Conservation (phyloP, 352 stramenopile genomes). For the Pythium myriotylum region DNA sequence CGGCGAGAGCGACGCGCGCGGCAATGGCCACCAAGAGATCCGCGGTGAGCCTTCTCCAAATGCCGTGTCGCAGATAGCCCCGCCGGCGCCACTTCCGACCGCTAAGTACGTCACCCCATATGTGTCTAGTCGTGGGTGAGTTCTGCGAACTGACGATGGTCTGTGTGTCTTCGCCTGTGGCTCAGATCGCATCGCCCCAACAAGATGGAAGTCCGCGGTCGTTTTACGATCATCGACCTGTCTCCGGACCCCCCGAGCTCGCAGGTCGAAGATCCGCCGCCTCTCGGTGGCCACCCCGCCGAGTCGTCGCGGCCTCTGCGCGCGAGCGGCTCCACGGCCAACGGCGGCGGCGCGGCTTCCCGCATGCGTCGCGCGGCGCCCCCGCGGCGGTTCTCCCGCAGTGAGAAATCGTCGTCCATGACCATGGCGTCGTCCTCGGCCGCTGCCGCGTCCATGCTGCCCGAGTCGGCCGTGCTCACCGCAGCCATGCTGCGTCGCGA, state of each 20-base stretch:
- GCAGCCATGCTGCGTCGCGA: slow-evolving; percentile 18
- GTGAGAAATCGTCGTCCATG: slow-evolving; percentile 14
- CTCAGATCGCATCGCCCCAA: slow-evolving; percentile 17
- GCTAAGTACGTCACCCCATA: background rate
- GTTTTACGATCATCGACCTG: slow-evolving; percentile 85
- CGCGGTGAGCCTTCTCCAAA: no score
- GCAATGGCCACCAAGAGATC: background rate
- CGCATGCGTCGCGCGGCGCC: slow-evolving; percentile 21
- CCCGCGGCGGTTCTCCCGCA: slow-evolving; percentile 18
- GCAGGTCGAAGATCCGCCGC: slow-evolving; percentile 28
- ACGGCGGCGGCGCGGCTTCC: slow-evolving; percentile 4
- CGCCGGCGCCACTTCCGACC: background rate
- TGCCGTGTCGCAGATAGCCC: background rate
- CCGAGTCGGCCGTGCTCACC: slow-evolving; percentile 26
- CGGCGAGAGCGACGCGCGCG: background rate
- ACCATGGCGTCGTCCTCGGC: slow-evolving; percentile 10
- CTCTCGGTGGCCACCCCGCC: slow-evolving; percentile 25
- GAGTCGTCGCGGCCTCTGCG: slow-evolving; percentile 22
- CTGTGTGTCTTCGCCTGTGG: no score
- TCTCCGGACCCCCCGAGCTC: slow-evolving; percentile 58
- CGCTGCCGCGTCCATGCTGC: background rate
- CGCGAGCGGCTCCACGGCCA: background rate
- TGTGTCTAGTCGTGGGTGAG: no score
- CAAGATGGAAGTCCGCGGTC: slow-evolving; percentile 72
- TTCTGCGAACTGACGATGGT: no score